Evolutionary conservation across 2,329 filamentous ascomycete genomes (phyloP).

Genomic region (Monosporascus sp.): DNA sequence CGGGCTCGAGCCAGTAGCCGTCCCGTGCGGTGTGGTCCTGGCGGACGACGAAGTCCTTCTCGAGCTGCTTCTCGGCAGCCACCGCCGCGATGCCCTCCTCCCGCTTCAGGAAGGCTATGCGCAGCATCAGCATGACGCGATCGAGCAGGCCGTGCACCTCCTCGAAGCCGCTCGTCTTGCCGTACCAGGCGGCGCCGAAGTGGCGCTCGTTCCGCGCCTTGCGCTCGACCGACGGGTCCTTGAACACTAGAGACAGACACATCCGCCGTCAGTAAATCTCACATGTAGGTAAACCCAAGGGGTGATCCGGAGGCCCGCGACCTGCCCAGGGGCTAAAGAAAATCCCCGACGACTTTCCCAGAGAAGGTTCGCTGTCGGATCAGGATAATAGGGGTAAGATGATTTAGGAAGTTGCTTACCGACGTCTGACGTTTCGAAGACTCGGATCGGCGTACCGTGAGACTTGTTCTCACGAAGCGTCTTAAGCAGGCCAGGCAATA

Average conservation of each 20-base stretch:
- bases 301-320: too few relatives aligned
- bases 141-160: conserved; percentile 91
- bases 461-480: conserved; percentile 75
- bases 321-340: too few relatives aligned
- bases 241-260: conserved; percentile 59
- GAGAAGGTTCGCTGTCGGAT: conserved; percentile 42
- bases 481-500: conserved; percentile 71
- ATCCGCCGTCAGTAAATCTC: neutral
- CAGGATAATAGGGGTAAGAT: conserved; percentile 40
- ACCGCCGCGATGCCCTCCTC: conserved; percentile 57
- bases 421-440: conserved; percentile 75
- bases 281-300: neutral
- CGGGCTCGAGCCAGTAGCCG: conserved; percentile 91
- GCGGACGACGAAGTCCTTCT: conserved; percentile 41
- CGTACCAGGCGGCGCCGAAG: conserved; percentile 94
- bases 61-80: conserved; percentile 39
- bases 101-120: conserved; percentile 69
- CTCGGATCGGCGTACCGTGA: conserved; percentile 68
- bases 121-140: conserved; percentile 87
- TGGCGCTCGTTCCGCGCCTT: conserved; percentile 89
- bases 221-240: conserved; percentile 75
- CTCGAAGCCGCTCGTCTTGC: conserved; percentile 92
- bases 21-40: conserved; percentile 54
- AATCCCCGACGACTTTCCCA: too few relatives aligned
- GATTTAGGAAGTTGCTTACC: conserved; percentile 61